Base-by-base conservation (phyloP, 2,329 filamentous ascomycete species). In the Fusarium globosum region DNA sequence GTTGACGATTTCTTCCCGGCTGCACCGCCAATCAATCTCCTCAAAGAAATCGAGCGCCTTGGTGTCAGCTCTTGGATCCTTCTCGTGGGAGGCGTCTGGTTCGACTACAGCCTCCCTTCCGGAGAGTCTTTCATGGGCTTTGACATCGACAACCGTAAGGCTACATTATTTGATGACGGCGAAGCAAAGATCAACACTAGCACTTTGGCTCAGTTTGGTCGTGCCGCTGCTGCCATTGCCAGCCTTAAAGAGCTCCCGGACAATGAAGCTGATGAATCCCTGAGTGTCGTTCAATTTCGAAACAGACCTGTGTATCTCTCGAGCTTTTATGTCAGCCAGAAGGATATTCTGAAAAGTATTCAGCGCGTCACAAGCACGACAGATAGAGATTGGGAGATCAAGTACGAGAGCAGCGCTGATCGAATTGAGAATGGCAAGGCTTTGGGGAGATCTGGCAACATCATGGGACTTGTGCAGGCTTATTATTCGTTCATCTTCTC, bases 271-370 rank as follows among this genome's bases (percentile, higher is more conserved):
- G 69, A 68, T 6, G 10, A 5, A 0, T 55, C 59, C 79, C 43
- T 80, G 4, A 78, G 68, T 0, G 73, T 86, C 1, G 89, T 38
- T 76, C 82, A 52, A 69, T 84, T 74, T 72, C 80, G 26, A 6
- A 89, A 91, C 79, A 84, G 85, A 56, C 71, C 76, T 1, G 76
- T 91, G 4, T 88, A 85, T 73, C 73, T 91, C 16, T 84, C 83
- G 13, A 90, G 88, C 68, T 93, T 92, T 81, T 79, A 82, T 16
- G 73, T 90, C 68, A 89, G 81, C 66, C 92, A 94, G 79, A 84
- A 85, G 16, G 91, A 93, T 15, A 93, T 93, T 83, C 85, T 93
- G 61, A 86, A 87, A 43, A 87, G 86, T n/a, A 80, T 91, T 18
- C 85, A 90, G 75, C 86, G 87, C 0, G 90, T 90, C 8, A 87